phyloP scores from a whole-genome alignment of 2,329 filamentous ascomycete genomes.

The Xylariales sp. region DNA sequence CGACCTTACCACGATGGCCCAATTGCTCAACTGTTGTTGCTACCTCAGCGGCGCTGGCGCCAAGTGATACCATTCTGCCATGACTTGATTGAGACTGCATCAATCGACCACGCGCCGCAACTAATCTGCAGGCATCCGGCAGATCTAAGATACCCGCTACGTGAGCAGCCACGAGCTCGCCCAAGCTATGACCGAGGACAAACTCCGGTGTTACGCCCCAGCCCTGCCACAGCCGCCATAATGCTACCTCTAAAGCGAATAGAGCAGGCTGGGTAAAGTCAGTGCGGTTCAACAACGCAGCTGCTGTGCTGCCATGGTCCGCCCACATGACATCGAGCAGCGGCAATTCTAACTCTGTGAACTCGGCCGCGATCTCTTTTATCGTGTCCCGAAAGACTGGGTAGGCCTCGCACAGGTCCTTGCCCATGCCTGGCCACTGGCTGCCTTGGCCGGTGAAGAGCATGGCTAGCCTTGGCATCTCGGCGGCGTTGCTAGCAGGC shows the following conservation, averaged over 20 bases:
- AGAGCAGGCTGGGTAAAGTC: constrained; percentile 29
- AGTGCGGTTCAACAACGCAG: constrained; percentile 22
- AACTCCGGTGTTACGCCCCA: constrained; percentile 25
- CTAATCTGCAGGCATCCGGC: constrained; percentile 26
- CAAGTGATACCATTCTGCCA: constrained; percentile 24
- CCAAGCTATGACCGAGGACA: constrained; percentile 26
- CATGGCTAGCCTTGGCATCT: constrained; percentile 20
- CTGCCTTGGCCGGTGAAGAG: constrained; percentile 33
- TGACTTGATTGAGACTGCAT: constrained; percentile 20
- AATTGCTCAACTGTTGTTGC: constrained; percentile 15
- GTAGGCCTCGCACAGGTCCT: constrained; percentile 19
- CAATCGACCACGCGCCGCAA: constrained; percentile 26
- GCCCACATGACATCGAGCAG: constrained; percentile 28
- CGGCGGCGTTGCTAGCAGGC: constrained; percentile 3
- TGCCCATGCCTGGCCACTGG: constrained; percentile 28
- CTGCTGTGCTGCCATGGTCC: constrained; percentile 14
- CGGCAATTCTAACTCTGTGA: constrained; percentile 20
- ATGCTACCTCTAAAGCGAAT: constrained; percentile 27
- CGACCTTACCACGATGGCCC: constrained; percentile 13
- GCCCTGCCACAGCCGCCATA: constrained; percentile 26
- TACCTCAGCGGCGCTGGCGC: constrained; percentile 20
- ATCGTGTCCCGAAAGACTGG: constrained; percentile 24
- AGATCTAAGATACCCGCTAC: constrained; percentile 27
- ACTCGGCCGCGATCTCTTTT: constrained; percentile 15
- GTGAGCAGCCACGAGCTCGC: constrained; percentile 26